Base-by-base conservation (phyloP, 2,329 filamentous ascomycete species). In the Colletotrichum viniferum region DNA sequence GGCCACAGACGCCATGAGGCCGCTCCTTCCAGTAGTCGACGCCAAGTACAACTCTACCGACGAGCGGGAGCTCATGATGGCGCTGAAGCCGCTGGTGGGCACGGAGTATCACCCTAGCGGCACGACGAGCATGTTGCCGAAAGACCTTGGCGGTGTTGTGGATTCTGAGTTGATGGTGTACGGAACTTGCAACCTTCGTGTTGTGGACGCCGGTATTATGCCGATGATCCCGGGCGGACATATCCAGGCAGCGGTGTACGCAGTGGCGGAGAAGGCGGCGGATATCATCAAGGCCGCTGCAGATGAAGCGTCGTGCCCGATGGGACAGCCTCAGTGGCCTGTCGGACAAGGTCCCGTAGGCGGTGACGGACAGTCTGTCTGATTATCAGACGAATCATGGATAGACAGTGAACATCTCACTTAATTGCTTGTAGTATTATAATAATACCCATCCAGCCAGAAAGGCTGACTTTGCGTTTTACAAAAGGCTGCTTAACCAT, bases 191-290 rank as follows among this genome's bases (percentile, higher is more conserved):
- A 86, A 86, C 60, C 83, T 90, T 7, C 84, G 88, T 4, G 83
- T 90, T 7, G 85, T 86, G 4, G 88, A 90, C 79, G 87, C 87
- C 0, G 87, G 86, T 7, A 79, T 89, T n/a, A 85, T 90, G 52
- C 88, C 88, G 3, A 82, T 88, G 83, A 86, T 82, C 81, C 86
- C 71, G 81, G 87, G 80, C 82, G 87, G 77, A 0, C 84, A 88
- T 18, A 88, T 89, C n/a, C 88, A 90, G 78, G 88, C 88, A 30
- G 85, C 86, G 1, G 87, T 90, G 2, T 90, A 90, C 74, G 88
- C 87, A 79, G 83, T 90, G 76, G 88, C 84, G 14, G 90, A 91
- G 79, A 88, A 87, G 85, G 86, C 86, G 24, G 86, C 86, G 18
- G 86, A 88, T 77, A 85, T 88, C 56, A 88, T 88, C 78, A 87